Conservation (phyloP, 768 basidiomycete species). For the Agaricus blazei region DNA sequence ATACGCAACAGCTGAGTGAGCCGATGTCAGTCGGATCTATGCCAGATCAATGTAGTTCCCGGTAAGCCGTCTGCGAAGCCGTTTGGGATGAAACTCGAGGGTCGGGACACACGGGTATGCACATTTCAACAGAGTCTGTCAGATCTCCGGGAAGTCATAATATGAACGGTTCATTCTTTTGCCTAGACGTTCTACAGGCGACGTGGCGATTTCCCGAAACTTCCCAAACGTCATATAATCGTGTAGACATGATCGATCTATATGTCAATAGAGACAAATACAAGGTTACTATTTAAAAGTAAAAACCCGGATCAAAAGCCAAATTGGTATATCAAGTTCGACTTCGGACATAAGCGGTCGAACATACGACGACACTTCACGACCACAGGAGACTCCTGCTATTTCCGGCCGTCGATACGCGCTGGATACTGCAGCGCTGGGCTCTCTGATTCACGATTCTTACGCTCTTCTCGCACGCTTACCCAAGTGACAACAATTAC, state of each 20-base stretch:
- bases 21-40: too few relatives aligned
- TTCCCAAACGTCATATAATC: too few relatives aligned
- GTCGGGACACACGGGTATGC: neutral
- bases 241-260: too few relatives aligned
- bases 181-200: too few relatives aligned
- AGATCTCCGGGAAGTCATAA: too few relatives aligned
- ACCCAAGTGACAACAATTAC: conserved; percentile 10
- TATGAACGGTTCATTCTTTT: too few relatives aligned
- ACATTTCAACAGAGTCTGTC: too few relatives aligned
- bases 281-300: neutral
- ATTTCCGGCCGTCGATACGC: neutral
- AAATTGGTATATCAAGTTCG: neutral
- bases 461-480: conserved; percentile 6
- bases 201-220: too few relatives aligned
- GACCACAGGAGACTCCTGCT: conserved; percentile 1
- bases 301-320: neutral
- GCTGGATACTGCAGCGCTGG: neutral
- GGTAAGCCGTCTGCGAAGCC: too few relatives aligned
- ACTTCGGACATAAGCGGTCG: conserved; percentile 4
- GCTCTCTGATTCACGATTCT: neutral
- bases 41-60: too few relatives aligned
- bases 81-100: neutral
- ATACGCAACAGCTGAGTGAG: too few relatives aligned
- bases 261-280: neutral
- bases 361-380: conserved; percentile 7